Conservation (phyloP, 2,329 filamentous ascomycete genomes). For the Drechslerella dactyloides region DNA sequence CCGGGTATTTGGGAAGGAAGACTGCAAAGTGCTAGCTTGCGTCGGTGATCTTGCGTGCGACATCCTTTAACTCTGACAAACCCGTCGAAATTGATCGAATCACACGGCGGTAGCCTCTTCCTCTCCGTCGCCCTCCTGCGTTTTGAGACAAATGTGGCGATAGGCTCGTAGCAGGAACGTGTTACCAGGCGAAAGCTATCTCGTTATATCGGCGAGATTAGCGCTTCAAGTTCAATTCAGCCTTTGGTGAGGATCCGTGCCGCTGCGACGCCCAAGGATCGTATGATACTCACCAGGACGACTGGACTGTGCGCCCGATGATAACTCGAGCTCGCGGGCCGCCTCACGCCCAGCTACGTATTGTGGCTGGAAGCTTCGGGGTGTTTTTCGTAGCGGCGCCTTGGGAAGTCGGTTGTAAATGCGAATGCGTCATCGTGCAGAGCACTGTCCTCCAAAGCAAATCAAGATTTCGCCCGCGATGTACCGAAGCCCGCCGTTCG, state of each 20-base stretch:
- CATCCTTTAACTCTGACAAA: slow-evolving; percentile 22
- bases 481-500: slow-evolving; percentile 42
- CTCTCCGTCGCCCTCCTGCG: slow-evolving; percentile 34
- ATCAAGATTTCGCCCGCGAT: slow-evolving; percentile 49
- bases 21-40: background rate
- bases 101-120: slow-evolving; percentile 30
- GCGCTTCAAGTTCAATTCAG: background rate
- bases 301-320: background rate
- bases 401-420: slow-evolving; percentile 3
- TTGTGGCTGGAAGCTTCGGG: slow-evolving; percentile 26
- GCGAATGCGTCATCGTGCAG: slow-evolving; percentile 48
- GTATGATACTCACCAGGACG: background rate
- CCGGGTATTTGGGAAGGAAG: slow-evolving; percentile 14
- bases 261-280: background rate
- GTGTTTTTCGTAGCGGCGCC: background rate
- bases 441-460: slow-evolving; percentile 27
- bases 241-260: background rate
- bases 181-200: slow-evolving; percentile 1
- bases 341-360: slow-evolving; percentile 2
- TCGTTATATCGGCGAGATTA: background rate
- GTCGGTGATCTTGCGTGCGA: slow-evolving; percentile 16
- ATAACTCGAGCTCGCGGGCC: background rate
- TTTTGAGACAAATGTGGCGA: background rate
- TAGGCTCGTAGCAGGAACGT: background rate
- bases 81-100: slow-evolving; percentile 39